phyloP scores from a whole-genome alignment of 1,139 yeast species.

The Debaryomycetaceae sp. region DNA sequence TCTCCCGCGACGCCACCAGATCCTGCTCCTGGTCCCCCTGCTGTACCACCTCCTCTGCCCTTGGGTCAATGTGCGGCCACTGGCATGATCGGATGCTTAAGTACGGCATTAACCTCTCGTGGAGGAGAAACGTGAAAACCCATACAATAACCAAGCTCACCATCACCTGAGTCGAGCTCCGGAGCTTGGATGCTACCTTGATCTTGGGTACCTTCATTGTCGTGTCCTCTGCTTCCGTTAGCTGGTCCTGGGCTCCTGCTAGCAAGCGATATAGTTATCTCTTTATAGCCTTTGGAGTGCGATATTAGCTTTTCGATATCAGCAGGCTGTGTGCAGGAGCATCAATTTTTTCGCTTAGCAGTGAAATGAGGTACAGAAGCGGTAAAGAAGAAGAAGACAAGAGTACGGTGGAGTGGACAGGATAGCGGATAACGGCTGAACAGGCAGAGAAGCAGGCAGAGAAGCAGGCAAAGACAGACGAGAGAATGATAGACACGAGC shows the following conservation, averaged over 20 bases:
- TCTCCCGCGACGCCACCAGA: neutral
- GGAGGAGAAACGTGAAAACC: conserved; percentile 28
- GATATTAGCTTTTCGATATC: no score
- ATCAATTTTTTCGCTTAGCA: no score
- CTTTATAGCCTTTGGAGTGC: no score
- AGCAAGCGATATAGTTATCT: no score
- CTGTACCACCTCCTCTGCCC: conserved; percentile 1
- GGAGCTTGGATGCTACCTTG: conserved; percentile 15
- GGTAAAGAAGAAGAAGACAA: no score
- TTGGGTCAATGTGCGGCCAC: conserved; percentile 23
- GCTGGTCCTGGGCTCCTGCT: no score
- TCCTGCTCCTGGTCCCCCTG: conserved; percentile 8
- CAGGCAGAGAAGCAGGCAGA: no score
- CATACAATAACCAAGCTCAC: conserved; percentile 22
- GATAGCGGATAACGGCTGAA: no score
- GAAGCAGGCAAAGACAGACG: no score
- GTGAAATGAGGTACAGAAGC: no score
- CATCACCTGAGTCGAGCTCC: conserved; percentile 25
- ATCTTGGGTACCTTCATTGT: neutral
- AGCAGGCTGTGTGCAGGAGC: no score
- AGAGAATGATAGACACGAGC: conserved; percentile 6
- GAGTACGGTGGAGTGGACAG: no score
- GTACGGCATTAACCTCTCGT: conserved; percentile 32
- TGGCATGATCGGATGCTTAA: conserved; percentile 25
- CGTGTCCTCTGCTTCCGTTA: neutral